Conservation (phyloP, 2,329 filamentous ascomycete species). For the Penicillium capsulatum region DNA sequence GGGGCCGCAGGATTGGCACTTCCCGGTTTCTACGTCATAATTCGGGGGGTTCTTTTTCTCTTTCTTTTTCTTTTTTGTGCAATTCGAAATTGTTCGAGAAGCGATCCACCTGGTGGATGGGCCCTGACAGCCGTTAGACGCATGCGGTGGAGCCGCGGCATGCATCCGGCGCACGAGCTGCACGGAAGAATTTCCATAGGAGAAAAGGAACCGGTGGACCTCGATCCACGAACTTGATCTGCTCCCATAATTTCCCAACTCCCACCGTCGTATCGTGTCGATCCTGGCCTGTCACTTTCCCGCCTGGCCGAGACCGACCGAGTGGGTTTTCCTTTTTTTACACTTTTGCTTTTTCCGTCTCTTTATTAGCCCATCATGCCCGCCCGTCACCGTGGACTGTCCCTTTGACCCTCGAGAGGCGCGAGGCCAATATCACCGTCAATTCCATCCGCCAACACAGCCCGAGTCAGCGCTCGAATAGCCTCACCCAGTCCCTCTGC, state of each 20-base stretch:
- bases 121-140: constrained; percentile 7
- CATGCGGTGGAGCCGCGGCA: constrained; percentile 9
- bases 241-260: constrained; percentile 1
- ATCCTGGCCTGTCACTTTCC: constrained; percentile 8
- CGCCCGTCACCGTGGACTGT: constrained; percentile 1
- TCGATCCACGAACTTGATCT: neutral
- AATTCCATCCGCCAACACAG: neutral
- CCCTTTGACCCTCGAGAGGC: neutral
- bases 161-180: constrained; percentile 1
- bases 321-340: constrained; percentile 3
- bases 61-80: no score
- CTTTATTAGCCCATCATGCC: constrained; percentile 1
- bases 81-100: no score
- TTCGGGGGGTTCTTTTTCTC: no score
- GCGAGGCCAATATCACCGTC: neutral
- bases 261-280: constrained; percentile 17
- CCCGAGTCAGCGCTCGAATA: neutral
- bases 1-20: constrained; percentile 17
- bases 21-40: no score
- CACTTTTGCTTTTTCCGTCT: constrained; percentile 7
- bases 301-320: constrained; percentile 17
- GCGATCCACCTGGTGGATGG: no score
- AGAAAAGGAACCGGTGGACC: neutral
- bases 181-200: no score
- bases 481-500: neutral